phyloP scores from a whole-genome alignment of 805 yeast genomes.

The Spathaspora boniae region DNA sequence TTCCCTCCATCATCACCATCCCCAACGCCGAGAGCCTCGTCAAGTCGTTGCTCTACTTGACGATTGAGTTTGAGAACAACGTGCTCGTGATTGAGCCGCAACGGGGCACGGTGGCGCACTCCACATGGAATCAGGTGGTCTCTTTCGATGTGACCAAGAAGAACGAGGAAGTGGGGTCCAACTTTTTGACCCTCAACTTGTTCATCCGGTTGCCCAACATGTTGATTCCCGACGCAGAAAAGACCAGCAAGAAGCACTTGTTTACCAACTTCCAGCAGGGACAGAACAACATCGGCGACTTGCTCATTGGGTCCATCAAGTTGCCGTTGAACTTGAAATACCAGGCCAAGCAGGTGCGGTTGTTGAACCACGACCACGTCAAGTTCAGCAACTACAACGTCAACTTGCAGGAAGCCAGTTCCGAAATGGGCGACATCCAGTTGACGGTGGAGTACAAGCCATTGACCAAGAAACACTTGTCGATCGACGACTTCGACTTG shows the following conservation, averaged over 20 bases:
- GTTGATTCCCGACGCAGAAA: conserved; percentile 44
- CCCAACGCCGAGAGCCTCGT: conserved; percentile 51
- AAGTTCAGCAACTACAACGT: conserved; percentile 34
- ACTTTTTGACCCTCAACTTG: conserved; percentile 64
- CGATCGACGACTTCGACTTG: conserved; percentile 89
- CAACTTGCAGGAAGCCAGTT: conserved; percentile 22
- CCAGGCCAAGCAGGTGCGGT: conserved; percentile 48
- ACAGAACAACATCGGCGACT: conserved; percentile 50
- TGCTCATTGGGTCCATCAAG: conserved; percentile 69
- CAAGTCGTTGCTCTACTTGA: conserved; percentile 74
- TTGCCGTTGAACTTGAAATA: conserved; percentile 56
- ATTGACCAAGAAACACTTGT: conserved; percentile 57
- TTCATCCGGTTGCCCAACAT: conserved; percentile 75
- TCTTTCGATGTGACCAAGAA: conserved; percentile 74
- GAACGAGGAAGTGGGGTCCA: conserved; percentile 34
- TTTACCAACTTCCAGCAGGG: conserved; percentile 23
- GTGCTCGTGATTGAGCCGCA: conserved; percentile 86
- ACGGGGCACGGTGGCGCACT: conserved; percentile 72
- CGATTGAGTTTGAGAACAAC: conserved; percentile 92
- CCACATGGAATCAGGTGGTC: conserved; percentile 85
- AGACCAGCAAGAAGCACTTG: conserved; percentile 22
- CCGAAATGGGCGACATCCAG: conserved; percentile 49
- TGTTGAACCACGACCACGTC: conserved; percentile 58
- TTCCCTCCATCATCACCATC: conserved; percentile 54
- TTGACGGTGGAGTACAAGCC: conserved; percentile 70